Base-by-base conservation (phyloP, 1,284 basidiomycete genomes). In the Ceratobasidium papillatum region DNA sequence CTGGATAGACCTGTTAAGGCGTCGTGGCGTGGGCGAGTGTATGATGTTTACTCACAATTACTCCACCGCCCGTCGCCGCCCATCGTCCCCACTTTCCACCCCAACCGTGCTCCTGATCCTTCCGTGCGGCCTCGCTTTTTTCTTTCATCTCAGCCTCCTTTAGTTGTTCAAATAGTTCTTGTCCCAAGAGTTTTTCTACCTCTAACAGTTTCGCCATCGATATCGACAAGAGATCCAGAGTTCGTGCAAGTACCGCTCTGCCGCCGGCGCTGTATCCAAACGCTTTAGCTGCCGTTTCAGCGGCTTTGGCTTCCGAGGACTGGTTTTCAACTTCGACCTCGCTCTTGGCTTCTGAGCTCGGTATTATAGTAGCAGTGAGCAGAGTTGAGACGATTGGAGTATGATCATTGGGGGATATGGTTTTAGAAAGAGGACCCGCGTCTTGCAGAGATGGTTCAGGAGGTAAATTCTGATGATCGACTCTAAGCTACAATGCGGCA, bases 41-140 rank as follows among this genome's bases (percentile, higher is more conserved):
- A 34, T 22, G 17, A 58, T 2, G 34, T 32, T 7, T 41, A 74
- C 75, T 58, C 38, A 79, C 77, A 0, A 86, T 80, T 30, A 86
- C 83, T 0, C 85, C 86, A 0, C 84, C 84, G 0, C 83, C 85
- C 0, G 85, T 86, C 0, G 85, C 85, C 0, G 84, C 80, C 77
- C 82, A 81, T 32, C 84, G 75, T 0, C 84, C 84, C 17, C 83
- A 78, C 38, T 82, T 80, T 5, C 85, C 84, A 38, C 84, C 84
- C 83, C 83, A 84, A 1, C 84, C 84, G 54, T 85, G 80, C 41
- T 81, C 80, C 62, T 83, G 81, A 45, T 80, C 80, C 56, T 80
- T 79, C 34, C 82, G 77, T 0, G 82, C 80, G 19, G 78, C 79
- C 59, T 84, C 83, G 17, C 84, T 82, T 76, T 83, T 80, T 9